A percentile compares a stretch with the other conserved stretches of the same genome.
These are phyloP conservation scores for Hebeloma cylindrosporum DNA, from an alignment of 768 basidiomycete species.

Conservation along the genomic window DNA sequence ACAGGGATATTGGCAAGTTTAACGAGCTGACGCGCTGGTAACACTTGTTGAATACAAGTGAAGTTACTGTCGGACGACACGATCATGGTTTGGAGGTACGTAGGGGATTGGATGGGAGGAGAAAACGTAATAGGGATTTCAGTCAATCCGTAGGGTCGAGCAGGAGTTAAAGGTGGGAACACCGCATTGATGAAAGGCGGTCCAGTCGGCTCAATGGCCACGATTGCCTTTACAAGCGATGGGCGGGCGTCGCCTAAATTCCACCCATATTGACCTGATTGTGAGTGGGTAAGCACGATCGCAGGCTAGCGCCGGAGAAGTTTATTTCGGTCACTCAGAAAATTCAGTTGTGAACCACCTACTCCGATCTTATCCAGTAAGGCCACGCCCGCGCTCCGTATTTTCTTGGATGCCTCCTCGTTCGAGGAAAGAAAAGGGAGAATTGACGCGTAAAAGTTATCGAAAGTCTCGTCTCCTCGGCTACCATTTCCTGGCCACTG, in stretches of 20 bases:
- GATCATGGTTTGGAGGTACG: conserved; percentile 32
- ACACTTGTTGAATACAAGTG: conserved; percentile 43
- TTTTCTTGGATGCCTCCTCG: conserved; percentile 36
- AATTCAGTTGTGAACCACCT: conserved; percentile 23
- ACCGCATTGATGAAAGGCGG: conserved; percentile 47
- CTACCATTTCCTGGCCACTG: conserved; percentile 57
- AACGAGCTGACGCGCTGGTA: conserved; percentile 41
- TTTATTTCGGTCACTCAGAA: background rate
- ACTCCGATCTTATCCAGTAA: conserved; percentile 51
- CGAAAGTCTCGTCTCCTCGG: conserved; percentile 43
- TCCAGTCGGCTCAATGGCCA: conserved; percentile 50
- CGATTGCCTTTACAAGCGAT: conserved; percentile 42
- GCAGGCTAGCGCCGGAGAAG: conserved; percentile 34
- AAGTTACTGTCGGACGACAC: conserved; percentile 31
- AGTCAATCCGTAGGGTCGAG: conserved; percentile 49
- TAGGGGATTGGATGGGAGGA: conserved; percentile 41
- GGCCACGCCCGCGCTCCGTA: conserved; percentile 40
- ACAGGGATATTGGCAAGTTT: conserved; percentile 46
- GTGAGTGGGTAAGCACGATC: conserved; percentile 51
- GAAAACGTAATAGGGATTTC: conserved; percentile 45
- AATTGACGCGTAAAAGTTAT: conserved; percentile 44
- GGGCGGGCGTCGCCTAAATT: conserved; percentile 47
- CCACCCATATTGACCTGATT: conserved; percentile 51
- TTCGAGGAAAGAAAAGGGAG: conserved; percentile 39
- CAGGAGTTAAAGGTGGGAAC: conserved; percentile 35